Conservation (phyloP, 2,329 filamentous ascomycete species). For the Colletotrichum gigasporum region DNA sequence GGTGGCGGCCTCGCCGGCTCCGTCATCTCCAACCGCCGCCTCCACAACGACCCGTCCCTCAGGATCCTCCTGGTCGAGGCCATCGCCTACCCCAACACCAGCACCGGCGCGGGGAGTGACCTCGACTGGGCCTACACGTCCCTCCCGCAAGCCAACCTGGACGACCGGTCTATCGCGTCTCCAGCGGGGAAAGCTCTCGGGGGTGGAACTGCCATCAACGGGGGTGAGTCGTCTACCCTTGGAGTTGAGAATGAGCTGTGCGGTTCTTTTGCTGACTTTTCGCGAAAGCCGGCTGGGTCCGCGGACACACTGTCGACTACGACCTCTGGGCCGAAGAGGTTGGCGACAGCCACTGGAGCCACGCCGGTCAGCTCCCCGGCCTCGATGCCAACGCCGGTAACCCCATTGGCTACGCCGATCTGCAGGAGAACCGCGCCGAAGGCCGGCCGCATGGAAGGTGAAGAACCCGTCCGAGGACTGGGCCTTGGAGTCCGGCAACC, state of each 20-base stretch:
- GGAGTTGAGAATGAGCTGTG: no score
- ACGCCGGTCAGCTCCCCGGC: conserved; percentile 49
- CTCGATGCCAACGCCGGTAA: conserved; percentile 40
- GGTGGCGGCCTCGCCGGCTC: conserved; percentile 48
- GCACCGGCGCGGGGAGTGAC: conserved; percentile 29
- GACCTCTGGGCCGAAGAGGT: conserved; percentile 50
- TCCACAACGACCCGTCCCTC: conserved; percentile 33
- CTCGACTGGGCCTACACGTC: conserved; percentile 47
- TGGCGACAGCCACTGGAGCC: conserved; percentile 53
- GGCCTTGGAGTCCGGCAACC: conserved; percentile 40
- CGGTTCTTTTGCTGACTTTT: conserved; percentile 51
- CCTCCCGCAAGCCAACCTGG: conserved; percentile 39
- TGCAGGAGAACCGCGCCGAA: conserved; percentile 38
- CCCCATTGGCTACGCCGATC: conserved; percentile 44
- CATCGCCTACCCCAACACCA: conserved; percentile 37
- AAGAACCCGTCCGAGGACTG: conserved; percentile 43
- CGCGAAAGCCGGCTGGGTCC: conserved; percentile 46
- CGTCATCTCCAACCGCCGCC: conserved; percentile 45
- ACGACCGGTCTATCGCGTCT: conserved; percentile 29
- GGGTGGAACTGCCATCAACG: conserved; percentile 52
- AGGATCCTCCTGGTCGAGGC: conserved; percentile 51
- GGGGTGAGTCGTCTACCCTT: no score
- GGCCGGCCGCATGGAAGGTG: conserved; percentile 42
- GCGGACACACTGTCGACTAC: conserved; percentile 54
- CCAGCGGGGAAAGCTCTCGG: conserved; percentile 49